A percentile compares a stretch with the other conserved stretches of the same genome.
phyloP scores from a whole-genome alignment of 371 early-diverging fungal species.

The Zychaea mexicana region DNA sequence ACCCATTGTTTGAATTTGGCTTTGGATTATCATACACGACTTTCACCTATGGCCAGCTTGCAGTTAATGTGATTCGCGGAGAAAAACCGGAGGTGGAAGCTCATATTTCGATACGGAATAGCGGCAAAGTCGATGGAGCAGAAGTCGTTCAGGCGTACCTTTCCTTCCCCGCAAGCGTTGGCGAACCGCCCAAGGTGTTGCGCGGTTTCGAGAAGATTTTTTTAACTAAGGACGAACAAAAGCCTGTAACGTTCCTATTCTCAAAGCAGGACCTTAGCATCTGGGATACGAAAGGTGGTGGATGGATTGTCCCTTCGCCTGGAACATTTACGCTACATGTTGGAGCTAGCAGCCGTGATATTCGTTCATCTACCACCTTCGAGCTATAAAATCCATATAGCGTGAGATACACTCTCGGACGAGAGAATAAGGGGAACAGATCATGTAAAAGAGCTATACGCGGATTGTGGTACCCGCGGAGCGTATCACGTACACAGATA shows the following conservation, averaged over 20 bases:
- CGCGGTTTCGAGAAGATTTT: slow-evolving; percentile 44
- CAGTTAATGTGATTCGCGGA: neutral
- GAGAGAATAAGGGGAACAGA: too few relatives aligned
- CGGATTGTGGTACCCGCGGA: too few relatives aligned
- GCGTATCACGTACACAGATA: too few relatives aligned
- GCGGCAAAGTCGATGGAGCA: slow-evolving; percentile 42
- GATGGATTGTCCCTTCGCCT: slow-evolving; percentile 33
- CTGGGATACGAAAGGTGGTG: slow-evolving; percentile 24
- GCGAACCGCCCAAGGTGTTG: slow-evolving; percentile 42
- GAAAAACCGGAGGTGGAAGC: too few relatives aligned
- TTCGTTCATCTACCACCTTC: slow-evolving; percentile 20
- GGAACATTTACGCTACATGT: slow-evolving; percentile 36
- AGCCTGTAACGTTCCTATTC: neutral
- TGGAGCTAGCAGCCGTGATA: slow-evolving; percentile 46
- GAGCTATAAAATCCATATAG: neutral
- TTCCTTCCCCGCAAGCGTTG: slow-evolving; percentile 31
- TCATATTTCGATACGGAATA: too few relatives aligned
- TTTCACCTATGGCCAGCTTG: slow-evolving; percentile 33
- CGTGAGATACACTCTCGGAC: too few relatives aligned
- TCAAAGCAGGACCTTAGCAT: slow-evolving; percentile 24
- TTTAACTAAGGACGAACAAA: slow-evolving; percentile 17
- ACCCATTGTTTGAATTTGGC: slow-evolving; percentile 55
- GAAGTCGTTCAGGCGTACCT: slow-evolving; percentile 55
- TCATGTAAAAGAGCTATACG: too few relatives aligned
- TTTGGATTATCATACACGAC: slow-evolving; percentile 59